A percentile compares a stretch with the other conserved stretches of the same genome.
Conservation (phyloP, 2,329 filamentous ascomycete species). For the Cadophora gregata region DNA sequence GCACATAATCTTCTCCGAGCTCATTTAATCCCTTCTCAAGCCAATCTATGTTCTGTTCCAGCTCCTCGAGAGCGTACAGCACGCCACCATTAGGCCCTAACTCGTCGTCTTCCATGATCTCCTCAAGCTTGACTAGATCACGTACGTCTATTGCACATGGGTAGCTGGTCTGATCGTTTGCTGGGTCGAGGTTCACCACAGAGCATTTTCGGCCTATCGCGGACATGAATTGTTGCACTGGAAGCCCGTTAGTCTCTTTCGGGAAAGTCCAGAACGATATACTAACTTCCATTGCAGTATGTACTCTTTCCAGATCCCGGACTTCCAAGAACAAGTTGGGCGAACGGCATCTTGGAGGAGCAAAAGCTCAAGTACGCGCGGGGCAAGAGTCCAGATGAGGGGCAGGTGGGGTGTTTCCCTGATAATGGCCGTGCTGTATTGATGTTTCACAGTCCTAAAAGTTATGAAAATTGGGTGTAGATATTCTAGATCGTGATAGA, state of each 20-base stretch:
- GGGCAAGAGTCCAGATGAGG: conserved; percentile 20
- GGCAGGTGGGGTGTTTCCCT: conserved; percentile 21
- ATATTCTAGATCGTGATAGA: not conserved
- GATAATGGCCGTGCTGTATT: not conserved
- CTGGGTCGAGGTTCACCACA: conserved; percentile 94
- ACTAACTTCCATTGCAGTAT: conserved; percentile 90
- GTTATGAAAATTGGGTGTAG: not conserved
- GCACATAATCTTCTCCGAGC: conserved; percentile 85
- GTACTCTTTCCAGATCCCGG: conserved; percentile 96
- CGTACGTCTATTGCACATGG: conserved; percentile 90
- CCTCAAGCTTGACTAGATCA: conserved; percentile 85
- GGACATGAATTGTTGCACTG: conserved; percentile 95
- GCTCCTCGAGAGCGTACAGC: conserved; percentile 90
- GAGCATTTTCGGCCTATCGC: conserved; percentile 95
- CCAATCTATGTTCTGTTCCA: conserved; percentile 95
- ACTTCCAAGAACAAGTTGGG: conserved; percentile 81
- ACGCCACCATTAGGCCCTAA: conserved; percentile 93
- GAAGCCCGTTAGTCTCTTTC: conserved; percentile 21
- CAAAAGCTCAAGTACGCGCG: conserved; percentile 6
- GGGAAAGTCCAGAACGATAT: not conserved
- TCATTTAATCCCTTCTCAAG: conserved; percentile 80
- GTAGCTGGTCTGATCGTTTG: conserved; percentile 92
- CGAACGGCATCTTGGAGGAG: conserved; percentile 43
- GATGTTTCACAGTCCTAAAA: not conserved
- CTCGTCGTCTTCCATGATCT: conserved; percentile 91